Conservation (phyloP, 2,329 filamentous ascomycete species). For the Aureobasidium sp. region DNA sequence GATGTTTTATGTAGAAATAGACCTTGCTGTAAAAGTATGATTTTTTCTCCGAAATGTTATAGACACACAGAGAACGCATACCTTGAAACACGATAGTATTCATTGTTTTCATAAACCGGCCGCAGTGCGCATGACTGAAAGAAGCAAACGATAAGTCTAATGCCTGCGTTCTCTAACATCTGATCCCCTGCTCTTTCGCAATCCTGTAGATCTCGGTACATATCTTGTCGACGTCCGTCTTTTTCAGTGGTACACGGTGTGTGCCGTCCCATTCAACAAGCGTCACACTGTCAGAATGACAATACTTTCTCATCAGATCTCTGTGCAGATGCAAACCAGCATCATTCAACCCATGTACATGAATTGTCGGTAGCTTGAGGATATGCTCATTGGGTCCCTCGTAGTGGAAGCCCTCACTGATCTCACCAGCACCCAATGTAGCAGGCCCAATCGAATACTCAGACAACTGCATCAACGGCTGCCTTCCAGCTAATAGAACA, state of each 20-base stretch:
- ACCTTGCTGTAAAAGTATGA: not conserved
- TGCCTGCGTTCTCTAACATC: constrained; percentile 14
- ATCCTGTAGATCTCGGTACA: constrained; percentile 47
- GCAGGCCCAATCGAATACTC: constrained; percentile 32
- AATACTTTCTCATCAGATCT: constrained; percentile 52
- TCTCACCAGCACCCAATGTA: constrained; percentile 34
- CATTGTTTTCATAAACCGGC: not conserved
- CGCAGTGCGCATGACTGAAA: not conserved
- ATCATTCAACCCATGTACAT: constrained; percentile 60
- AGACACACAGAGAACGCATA: not conserved
- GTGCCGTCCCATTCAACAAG: constrained; percentile 67
- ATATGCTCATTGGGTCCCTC: constrained; percentile 41
- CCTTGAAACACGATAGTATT: not conserved
- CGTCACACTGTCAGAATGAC: constrained; percentile 45
- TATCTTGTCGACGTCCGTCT: constrained; percentile 54
- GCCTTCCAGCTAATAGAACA: constrained; percentile 55
- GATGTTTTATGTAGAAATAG: not conserved
- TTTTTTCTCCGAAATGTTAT: not conserved
- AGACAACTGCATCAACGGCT: constrained; percentile 51
- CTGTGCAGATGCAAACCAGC: constrained; percentile 54
- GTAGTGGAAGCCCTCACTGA: constrained; percentile 40
- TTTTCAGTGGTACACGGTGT: constrained; percentile 65
- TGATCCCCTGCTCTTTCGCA: constrained; percentile 43
- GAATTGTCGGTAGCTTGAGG: constrained; percentile 54
- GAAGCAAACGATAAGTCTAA: not conserved